Conservation (phyloP, 2,329 filamentous ascomycete genomes). For the Intubia oerlemansii region DNA sequence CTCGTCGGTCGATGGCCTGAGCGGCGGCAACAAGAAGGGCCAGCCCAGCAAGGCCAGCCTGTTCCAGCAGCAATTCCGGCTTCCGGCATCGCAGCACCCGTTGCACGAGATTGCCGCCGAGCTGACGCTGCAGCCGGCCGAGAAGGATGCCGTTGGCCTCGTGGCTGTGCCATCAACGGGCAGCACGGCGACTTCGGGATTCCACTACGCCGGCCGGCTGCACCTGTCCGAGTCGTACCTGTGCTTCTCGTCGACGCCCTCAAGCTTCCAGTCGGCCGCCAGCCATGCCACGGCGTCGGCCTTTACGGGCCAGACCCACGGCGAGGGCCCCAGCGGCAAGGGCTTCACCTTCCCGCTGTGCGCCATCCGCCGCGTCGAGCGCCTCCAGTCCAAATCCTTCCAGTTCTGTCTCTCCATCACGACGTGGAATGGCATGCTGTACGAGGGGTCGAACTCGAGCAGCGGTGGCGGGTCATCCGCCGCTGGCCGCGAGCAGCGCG, state of each 20-base stretch:
- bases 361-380: constrained; percentile 76
- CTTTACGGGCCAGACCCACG: constrained; percentile 84
- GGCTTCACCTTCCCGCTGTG: constrained; percentile 89
- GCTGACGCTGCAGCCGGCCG: constrained; percentile 50
- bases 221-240: constrained; percentile 89
- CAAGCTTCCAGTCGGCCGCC: constrained; percentile 65
- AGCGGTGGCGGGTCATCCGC: too few species aligned
- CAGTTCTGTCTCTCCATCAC: constrained; percentile 84
- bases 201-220: constrained; percentile 78
- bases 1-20: constrained; percentile 20
- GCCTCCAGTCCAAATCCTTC: constrained; percentile 79
- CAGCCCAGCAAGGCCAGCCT: constrained; percentile 73
- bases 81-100: constrained; percentile 79
- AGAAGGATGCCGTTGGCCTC: constrained; percentile 12
- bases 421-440: constrained; percentile 65
- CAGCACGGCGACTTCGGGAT: constrained; percentile 32
- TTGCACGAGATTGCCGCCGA: constrained; percentile 94
- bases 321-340: constrained; percentile 80
- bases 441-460: constrained; percentile 23
- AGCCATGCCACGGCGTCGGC: constrained; percentile 60
- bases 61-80: constrained; percentile 90
- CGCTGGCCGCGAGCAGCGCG: constrained; percentile 50
- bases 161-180: constrained; percentile 14
- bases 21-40: constrained; percentile 36
- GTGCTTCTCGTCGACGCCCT: constrained; percentile 87